These are phyloP conservation scores for Phaffomyces opuntiae DNA, from an alignment of 805 yeast species.

Conservation along the genomic window DNA sequence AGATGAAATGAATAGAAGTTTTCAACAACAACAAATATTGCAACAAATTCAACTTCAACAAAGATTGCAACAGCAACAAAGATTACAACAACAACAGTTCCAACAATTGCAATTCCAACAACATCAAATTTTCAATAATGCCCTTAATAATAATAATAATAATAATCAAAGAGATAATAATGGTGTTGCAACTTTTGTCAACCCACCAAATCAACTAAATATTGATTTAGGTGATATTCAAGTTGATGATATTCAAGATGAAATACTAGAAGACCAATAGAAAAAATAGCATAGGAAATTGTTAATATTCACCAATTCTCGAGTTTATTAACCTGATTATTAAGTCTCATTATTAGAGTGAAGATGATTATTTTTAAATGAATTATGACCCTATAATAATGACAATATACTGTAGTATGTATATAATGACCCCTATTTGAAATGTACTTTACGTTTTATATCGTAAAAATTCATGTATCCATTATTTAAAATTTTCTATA, in stretches of 20 bases:
- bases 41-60: background rate
- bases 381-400: no score
- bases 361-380: no score
- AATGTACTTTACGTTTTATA: background rate
- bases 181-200: background rate
- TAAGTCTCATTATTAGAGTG: no score
- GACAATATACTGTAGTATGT: no score
- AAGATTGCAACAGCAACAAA: no score
- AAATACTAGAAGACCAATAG: background rate
- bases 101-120: background rate
- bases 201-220: background rate
- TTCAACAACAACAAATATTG: background rate
- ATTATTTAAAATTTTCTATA: background rate
- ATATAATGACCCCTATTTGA: background rate
- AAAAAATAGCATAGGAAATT: background rate
- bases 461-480: no score
- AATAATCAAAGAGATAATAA: no score
- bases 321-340: no score
- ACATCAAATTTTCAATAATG: background rate
- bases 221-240: background rate
- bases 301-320: background rate
- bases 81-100: no score
- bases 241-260: background rate
- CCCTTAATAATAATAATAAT: no score
- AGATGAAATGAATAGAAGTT: background rate